Evolutionary conservation across 192 early-diverging fungal genomes (phyloP).

Genomic region (Entomortierella parvispora): DNA sequence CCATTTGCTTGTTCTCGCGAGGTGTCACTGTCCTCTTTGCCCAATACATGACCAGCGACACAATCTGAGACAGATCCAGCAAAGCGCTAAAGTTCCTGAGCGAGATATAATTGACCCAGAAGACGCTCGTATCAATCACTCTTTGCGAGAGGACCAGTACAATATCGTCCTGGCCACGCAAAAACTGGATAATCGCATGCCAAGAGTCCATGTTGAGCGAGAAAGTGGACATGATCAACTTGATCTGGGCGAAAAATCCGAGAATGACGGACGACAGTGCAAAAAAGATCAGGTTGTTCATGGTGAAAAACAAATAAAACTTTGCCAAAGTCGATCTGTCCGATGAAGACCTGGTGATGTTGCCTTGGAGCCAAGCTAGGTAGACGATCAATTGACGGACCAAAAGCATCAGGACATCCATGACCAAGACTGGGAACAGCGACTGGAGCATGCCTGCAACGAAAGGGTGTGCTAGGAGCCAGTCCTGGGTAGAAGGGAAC

Average conservation of each 20-base stretch:
- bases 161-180: conserved; percentile 44
- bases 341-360: conserved; percentile 71
- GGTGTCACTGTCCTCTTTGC: conserved; percentile 71
- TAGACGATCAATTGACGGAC: conserved; percentile 71
- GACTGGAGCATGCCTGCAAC: conserved; percentile 70
- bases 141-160: conserved; percentile 43
- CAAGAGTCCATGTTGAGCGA: conserved; percentile 5
- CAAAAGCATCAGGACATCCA: conserved; percentile 72
- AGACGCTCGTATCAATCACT: conserved; percentile 63
- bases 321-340: conserved; percentile 77
- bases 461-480: conserved; percentile 59
- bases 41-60: conserved; percentile 69
- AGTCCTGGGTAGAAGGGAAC: conserved; percentile 57
- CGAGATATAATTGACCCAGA: conserved; percentile 83
- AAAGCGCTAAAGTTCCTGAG: conserved; percentile 71
- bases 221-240: conserved; percentile 7
- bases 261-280: conserved; percentile 56
- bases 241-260: conserved; percentile 36
- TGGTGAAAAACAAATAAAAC: conserved; percentile 77
- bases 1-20: conserved; percentile 72
- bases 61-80: conserved; percentile 74
- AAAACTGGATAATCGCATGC: conserved; percentile 37
- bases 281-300: conserved; percentile 76
- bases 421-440: conserved; percentile 71
- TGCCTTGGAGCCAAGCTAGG: conserved; percentile 75